Percentiles rank a stretch among this genome's conserved stretches.
phyloP scores from a whole-genome alignment of 805 yeast genomes.

The Ogataea ganodermae region DNA sequence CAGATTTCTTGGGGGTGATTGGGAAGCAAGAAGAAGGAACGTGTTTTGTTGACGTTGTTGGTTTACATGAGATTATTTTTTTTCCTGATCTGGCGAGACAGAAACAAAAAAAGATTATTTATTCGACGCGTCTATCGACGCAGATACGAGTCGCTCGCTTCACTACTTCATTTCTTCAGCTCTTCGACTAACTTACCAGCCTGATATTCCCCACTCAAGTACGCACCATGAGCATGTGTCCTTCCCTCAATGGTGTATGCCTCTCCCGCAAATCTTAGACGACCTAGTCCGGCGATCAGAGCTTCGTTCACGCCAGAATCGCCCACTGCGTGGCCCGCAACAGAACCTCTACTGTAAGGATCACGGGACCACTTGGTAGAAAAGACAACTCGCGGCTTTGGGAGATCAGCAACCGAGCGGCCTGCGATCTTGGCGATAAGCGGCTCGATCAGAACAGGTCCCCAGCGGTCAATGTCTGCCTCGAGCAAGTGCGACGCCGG shows the following conservation, averaged over 20 bases:
- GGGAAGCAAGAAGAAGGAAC: not conserved
- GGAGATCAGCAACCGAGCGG: constrained; percentile 21
- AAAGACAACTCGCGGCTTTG: constrained; percentile 29
- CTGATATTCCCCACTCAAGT: constrained; percentile 49
- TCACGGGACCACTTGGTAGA: constrained; percentile 50
- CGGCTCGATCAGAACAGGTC: constrained; percentile 47
- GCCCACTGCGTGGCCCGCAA: constrained; percentile 43
- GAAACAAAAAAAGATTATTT: too few species aligned
- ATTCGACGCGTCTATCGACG: constrained; percentile 1
- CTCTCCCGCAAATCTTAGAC: constrained; percentile 57
- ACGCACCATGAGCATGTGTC: constrained; percentile 60
- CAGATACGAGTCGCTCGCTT: not conserved
- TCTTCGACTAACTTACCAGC: constrained; percentile 29
- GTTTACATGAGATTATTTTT: not conserved
- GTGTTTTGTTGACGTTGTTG: not conserved
- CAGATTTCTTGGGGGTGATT: not conserved
- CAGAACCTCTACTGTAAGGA: constrained; percentile 52
- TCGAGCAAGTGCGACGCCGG: constrained; percentile 53
- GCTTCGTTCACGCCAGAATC: constrained; percentile 42
- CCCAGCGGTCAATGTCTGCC: constrained; percentile 36
- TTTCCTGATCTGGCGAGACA: constrained; percentile 4
- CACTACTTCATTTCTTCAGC: constrained; percentile 1
- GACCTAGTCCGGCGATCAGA: constrained; percentile 33
- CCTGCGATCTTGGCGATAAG: constrained; percentile 36
- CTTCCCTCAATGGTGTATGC: constrained; percentile 52